Base-by-base conservation (phyloP, 2,329 filamentous ascomycete genomes). In the Paraconiothyrium brasiliense region DNA sequence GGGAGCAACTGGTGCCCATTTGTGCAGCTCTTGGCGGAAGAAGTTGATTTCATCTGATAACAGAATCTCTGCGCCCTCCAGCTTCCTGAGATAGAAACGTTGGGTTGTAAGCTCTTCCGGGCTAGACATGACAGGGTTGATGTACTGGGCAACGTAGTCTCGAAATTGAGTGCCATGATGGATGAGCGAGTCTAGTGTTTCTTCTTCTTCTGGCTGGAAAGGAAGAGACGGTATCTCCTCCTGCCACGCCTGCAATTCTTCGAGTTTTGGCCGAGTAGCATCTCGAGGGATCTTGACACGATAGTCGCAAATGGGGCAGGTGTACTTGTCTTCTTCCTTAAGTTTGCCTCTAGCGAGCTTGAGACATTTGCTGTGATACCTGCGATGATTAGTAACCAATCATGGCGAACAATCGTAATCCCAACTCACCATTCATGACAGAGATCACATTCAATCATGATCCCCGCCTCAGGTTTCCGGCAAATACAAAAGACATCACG, bases 361-460 rank as follows among this genome's bases (percentile, higher is more conserved):
- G 41, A 99, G 84, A 72, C 95, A 99, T 79, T 97, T 98, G 62
- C 95, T 94, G 73, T 99, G 95, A 75, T 99, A 99, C 92, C 91
- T 94, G 46, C 63, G 9, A n/a, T 44, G 56, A 59, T 82, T 72
- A 82, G 63, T 41, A 14, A 27, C 9, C 44, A 22, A 24, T 27
- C 50, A 2, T 30, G 27, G 27, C 27, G 6, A 30, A 6, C 27
- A 30, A 30, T 30, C 27, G 2, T 30, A 4, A 30, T 30, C 27
- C 6, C 27, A 30, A 30, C 89, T 83, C 78, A 94, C 95, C 95
- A 99, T 82, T 99, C 95, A 73, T 97, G 94, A 79, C 95, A 99
- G 43, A 97, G 85, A 77, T 98, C 95, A 77, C 95, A 99, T 80
- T 99, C 95, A 71, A 99, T 98, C 95, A 99, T 99, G 91, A 98